Evolutionary conservation across 2,329 filamentous ascomycete genomes (phyloP).

Genomic region (Ascochyta lentis): DNA sequence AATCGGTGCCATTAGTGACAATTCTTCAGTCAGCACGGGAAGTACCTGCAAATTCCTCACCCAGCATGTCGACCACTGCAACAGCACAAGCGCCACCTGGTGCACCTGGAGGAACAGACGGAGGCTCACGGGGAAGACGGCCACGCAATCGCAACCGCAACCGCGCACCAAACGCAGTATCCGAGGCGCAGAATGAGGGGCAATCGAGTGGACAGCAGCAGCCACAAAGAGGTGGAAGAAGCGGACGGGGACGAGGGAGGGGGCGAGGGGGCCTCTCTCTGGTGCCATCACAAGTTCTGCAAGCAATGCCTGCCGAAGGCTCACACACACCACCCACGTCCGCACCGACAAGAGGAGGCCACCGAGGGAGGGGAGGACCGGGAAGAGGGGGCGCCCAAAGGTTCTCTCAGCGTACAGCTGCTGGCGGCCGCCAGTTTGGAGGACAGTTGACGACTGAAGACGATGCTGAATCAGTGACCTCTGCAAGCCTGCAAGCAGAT

Average conservation of each 20-base stretch:
- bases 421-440: slow-evolving; percentile 56
- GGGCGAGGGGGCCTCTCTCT: slow-evolving; percentile 23
- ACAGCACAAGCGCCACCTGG: slow-evolving; percentile 19
- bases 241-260: slow-evolving; percentile 27
- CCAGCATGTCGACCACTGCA: slow-evolving; percentile 32
- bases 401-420: slow-evolving; percentile 33
- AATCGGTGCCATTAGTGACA: neutral
- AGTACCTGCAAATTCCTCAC: slow-evolving; percentile 4
- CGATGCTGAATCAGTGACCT: slow-evolving; percentile 19
- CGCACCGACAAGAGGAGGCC: slow-evolving; percentile 20
- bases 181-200: slow-evolving; percentile 27
- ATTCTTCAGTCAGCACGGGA: slow-evolving; percentile 2
- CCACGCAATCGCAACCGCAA: slow-evolving; percentile 34
- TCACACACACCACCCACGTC: slow-evolving; percentile 1
- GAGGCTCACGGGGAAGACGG: slow-evolving; percentile 28
- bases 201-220: slow-evolving; percentile 21
- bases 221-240: slow-evolving; percentile 30
- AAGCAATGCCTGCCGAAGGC: slow-evolving; percentile 1
- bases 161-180: slow-evolving; percentile 19
- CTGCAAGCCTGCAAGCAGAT: slow-evolving; percentile 54
- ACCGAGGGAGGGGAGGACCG: slow-evolving; percentile 21
- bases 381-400: slow-evolving; percentile 28
- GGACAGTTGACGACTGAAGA: slow-evolving; percentile 54
- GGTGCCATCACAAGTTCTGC: slow-evolving; percentile 9
- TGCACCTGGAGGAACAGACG: slow-evolving; percentile 21